These are phyloP conservation scores for Lentinula lateritia DNA, from an alignment of 768 basidiomycete species.

Conservation along the genomic window DNA sequence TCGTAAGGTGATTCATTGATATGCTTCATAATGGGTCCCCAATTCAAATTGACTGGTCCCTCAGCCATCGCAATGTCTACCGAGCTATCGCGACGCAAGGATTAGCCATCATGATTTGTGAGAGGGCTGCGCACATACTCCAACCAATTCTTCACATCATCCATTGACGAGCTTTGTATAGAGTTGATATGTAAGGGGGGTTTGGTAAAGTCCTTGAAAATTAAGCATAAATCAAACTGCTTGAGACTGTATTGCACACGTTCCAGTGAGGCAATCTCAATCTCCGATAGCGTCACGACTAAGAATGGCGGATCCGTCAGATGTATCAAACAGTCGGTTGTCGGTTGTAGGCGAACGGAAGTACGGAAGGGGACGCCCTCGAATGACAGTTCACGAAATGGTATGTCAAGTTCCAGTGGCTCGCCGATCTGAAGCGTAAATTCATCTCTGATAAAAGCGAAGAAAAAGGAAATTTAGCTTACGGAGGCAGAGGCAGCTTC, in stretches of 20 bases:
- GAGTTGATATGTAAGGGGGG: constrained; percentile 94
- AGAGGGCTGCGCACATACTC: constrained; percentile 54
- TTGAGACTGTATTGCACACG: constrained; percentile 94
- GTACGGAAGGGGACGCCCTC: constrained; percentile 96
- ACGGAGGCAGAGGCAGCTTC: constrained; percentile 79
- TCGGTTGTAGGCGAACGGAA: constrained; percentile 91
- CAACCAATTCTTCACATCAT: constrained; percentile 98
- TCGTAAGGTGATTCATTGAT: constrained; percentile 93
- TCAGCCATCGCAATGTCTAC: constrained; percentile 96
- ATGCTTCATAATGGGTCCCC: constrained; percentile 98
- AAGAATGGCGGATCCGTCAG: constrained; percentile 94
- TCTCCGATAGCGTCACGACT: constrained; percentile 89
- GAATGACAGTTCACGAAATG: constrained; percentile 95
- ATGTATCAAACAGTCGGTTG: constrained; percentile 94
- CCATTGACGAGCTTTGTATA: constrained; percentile 83
- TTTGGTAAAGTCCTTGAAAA: constrained; percentile 95
- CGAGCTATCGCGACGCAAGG: constrained; percentile 48
- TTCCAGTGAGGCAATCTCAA: constrained; percentile 95
- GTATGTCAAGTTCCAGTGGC: constrained; percentile 88
- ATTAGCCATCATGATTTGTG: neutral
- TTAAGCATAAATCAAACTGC: constrained; percentile 96
- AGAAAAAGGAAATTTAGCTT: constrained; percentile 18
- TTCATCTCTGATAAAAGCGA: neutral
- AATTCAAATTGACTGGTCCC: constrained; percentile 95
- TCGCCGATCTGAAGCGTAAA: constrained; percentile 51